Evolutionary conservation across 1,139 yeast species (phyloP), one percentile per base, ranked within the genome.

Genomic region (Sugiyamaella castrensis): DNA sequence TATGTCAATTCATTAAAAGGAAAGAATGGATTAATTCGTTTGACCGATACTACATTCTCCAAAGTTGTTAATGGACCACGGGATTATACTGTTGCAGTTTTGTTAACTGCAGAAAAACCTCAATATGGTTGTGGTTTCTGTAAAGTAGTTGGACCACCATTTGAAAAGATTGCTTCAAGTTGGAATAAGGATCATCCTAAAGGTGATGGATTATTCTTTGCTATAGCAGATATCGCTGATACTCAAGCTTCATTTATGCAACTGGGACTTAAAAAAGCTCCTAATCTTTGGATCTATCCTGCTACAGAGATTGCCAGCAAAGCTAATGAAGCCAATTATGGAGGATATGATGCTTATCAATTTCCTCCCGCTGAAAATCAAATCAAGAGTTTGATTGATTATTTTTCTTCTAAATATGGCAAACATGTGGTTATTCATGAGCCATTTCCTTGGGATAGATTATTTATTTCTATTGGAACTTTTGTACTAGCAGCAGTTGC

Each of bases 91-190:
- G 61, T 87, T 15, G 75, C 87, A 26, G 67, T 82, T 37, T 73
- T 85, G 48, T 70, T 92, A 57, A 86, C 97, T 0, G 89, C 97
- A 1, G 78, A 82, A 13, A 76, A 82, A 34, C 73, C 87, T 0
- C 81, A 80, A 57, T 77, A 88, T 63, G 87, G 87, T 32, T 92
- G 98, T 70, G 73, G 74, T 1, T 73, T 87, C 53, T 92, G 99
- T 74, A 61, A 71, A 26, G 81, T 83, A 43, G 76, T 87, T 59
- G 80, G 77, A 34, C 95, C 97, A 1, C 80, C 78, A 43, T 87
- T 69, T 62, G 71, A 76, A 19, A 72, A 73, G 43, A 74, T 89
- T 42, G 83, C 82, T 28, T 70, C 79, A 34, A 84, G 91, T 62
- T 82, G 82, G 81, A 61, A 64, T 37, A 52, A 61, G 34, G 76